Evolutionary conservation across 2,329 filamentous ascomycete species (phyloP).

Genomic region (Beauveria sp.): DNA sequence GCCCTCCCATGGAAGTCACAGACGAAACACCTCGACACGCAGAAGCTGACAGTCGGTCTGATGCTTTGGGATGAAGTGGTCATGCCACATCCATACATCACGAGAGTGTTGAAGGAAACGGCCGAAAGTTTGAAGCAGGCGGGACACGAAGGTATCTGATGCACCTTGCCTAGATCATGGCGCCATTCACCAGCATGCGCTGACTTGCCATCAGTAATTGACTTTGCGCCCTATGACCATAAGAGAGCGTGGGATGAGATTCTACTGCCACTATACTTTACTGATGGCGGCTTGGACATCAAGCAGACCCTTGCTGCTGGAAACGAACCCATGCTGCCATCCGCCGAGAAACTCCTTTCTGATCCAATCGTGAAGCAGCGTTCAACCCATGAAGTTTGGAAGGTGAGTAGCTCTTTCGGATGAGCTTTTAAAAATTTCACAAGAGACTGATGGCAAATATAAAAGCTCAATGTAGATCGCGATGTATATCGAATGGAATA

Average conservation of each 20-base stretch:
- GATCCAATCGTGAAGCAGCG: constrained; percentile 35
- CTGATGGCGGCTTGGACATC: constrained; percentile 46
- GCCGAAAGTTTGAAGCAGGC: constrained; percentile 36
- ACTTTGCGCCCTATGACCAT: constrained; percentile 47
- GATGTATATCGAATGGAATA: constrained; percentile 24
- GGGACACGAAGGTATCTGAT: not conserved
- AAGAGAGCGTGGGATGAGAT: constrained; percentile 37
- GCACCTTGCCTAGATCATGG: not conserved
- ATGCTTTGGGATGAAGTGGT: constrained; percentile 48
- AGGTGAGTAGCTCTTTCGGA: not conserved
- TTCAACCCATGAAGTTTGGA: constrained; percentile 26
- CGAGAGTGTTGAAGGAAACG: constrained; percentile 42
- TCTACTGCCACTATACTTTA: constrained; percentile 37
- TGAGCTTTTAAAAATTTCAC: not conserved
- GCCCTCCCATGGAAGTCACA: constrained; percentile 13
- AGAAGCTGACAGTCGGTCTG: constrained; percentile 46
- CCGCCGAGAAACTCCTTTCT: constrained; percentile 47
- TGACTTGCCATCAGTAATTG: constrained; percentile 42
- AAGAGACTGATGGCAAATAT: not conserved
- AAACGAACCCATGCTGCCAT: constrained; percentile 45
- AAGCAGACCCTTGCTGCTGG: constrained; percentile 37
- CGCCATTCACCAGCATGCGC: not conserved
- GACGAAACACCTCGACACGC: constrained; percentile 17
- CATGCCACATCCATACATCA: constrained; percentile 45
- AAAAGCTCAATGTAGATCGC: constrained; percentile 19